Evolutionary conservation across 331 rosid genomes (phyloP).

Genomic region (Malus hybrid): DNA sequence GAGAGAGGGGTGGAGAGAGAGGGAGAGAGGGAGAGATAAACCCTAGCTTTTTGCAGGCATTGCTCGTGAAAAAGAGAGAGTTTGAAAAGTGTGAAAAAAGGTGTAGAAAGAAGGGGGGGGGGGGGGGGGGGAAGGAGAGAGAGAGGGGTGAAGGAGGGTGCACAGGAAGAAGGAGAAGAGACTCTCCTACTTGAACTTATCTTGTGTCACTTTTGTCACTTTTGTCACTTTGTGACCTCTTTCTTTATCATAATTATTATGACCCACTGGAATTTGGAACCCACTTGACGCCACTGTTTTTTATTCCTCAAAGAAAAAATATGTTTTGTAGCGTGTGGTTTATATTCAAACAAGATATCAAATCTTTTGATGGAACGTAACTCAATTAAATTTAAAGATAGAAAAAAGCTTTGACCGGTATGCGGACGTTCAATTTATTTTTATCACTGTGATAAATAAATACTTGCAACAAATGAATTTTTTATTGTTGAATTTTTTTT

Average conservation of each 20-base stretch:
- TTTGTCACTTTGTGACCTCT: constrained; percentile 1
- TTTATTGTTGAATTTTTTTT: too few relatives aligned
- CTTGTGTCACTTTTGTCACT: neutral
- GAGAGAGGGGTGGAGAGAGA: neutral
- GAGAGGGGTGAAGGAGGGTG: too few relatives aligned
- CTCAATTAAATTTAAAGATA: too few relatives aligned
- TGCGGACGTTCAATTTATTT: too few relatives aligned
- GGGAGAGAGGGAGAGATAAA: constrained; percentile 8
- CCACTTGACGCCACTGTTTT: neutral
- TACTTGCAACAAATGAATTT: too few relatives aligned
- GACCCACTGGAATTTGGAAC: neutral
- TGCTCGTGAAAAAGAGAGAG: constrained; percentile 47
- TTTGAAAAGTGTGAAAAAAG: constrained; percentile 21
- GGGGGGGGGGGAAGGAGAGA: neutral
- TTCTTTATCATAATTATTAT: neutral
- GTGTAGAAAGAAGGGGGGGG: neutral
- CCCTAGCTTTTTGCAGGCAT: constrained; percentile 36
- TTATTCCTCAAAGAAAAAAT: neutral
- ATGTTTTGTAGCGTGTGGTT: neutral
- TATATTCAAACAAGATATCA: too few relatives aligned
- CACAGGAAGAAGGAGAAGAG: neutral
- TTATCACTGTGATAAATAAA: fast-evolving
- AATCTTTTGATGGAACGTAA: too few relatives aligned
- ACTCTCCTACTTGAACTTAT: neutral
- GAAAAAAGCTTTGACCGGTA: too few relatives aligned